A percentile compares a stretch with the other conserved stretches of the same genome.
phyloP scores from a whole-genome alignment of 345 rosid species.

The Schrenkiella parvula region DNA sequence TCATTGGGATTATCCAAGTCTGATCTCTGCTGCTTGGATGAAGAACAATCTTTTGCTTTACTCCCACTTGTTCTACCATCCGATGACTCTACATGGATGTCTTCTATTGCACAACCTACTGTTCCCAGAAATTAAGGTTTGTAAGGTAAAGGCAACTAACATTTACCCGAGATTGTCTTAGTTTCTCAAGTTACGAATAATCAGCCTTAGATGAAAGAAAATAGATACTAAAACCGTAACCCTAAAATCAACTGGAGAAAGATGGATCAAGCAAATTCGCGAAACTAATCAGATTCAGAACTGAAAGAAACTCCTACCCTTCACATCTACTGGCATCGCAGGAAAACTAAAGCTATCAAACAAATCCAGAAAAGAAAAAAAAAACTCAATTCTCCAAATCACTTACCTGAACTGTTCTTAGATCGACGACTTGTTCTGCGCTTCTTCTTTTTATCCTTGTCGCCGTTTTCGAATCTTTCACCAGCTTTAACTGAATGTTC shows the following conservation, averaged over 20 bases:
- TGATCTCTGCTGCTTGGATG: constrained; percentile 31
- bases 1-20: constrained; percentile 22
- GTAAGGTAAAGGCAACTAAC: background rate
- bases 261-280: background rate
- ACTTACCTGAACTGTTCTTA: constrained; percentile 48
- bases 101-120: constrained; percentile 39
- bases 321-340: no score
- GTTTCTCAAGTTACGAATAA: no score
- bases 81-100: constrained; percentile 32
- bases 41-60: constrained; percentile 28
- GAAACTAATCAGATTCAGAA: no score
- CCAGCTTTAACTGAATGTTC: constrained; percentile 41
- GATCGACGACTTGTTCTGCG: constrained; percentile 69
- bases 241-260: no score
- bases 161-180: no score
- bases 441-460: constrained; percentile 66
- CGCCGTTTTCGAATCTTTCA: constrained; percentile 53
- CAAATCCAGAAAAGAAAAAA: background rate
- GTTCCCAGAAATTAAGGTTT: background rate
- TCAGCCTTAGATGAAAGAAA: no score
- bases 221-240: no score
- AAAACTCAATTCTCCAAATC: background rate
- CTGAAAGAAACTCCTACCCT: background rate
- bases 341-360: background rate
- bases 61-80: constrained; percentile 33